Evolutionary conservation across 148 eudicot genomes (phyloP).

Genomic region (Chenopodium suecicum): DNA sequence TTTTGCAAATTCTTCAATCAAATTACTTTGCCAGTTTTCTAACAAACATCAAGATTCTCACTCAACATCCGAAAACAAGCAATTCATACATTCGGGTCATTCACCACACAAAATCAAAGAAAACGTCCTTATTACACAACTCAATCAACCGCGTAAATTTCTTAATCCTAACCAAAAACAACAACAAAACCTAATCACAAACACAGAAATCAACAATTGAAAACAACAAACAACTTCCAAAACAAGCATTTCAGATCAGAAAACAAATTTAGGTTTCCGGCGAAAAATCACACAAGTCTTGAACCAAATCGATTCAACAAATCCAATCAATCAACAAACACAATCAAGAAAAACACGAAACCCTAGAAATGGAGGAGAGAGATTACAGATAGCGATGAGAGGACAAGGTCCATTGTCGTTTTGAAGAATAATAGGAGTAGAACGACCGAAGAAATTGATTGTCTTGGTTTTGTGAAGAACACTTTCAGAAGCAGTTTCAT

Average conservation of each 20-base stretch:
- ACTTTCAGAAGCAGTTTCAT: slow-evolving; percentile 9
- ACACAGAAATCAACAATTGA: background rate
- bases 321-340: background rate
- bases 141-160: background rate
- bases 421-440: slow-evolving; percentile 76
- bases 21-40: background rate
- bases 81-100: background rate
- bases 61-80: background rate
- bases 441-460: slow-evolving; percentile 65
- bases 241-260: slow-evolving; percentile 6
- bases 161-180: background rate
- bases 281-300: too few relatives aligned
- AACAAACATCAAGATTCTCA: background rate
- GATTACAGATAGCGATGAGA: slow-evolving; percentile 85
- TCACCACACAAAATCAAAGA: background rate
- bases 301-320: background rate
- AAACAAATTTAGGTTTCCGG: background rate
- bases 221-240: background rate
- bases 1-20: background rate
- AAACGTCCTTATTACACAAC: background rate
- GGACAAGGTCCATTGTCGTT: slow-evolving; percentile 99
- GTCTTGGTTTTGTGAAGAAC: slow-evolving; percentile 62
- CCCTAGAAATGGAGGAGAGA: slow-evolving; percentile 34
- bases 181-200: background rate
- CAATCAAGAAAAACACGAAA: slow-evolving; percentile 26